Evolutionary conservation across 768 basidiomycete species (phyloP).

Genomic region (Harrya chromipes): DNA sequence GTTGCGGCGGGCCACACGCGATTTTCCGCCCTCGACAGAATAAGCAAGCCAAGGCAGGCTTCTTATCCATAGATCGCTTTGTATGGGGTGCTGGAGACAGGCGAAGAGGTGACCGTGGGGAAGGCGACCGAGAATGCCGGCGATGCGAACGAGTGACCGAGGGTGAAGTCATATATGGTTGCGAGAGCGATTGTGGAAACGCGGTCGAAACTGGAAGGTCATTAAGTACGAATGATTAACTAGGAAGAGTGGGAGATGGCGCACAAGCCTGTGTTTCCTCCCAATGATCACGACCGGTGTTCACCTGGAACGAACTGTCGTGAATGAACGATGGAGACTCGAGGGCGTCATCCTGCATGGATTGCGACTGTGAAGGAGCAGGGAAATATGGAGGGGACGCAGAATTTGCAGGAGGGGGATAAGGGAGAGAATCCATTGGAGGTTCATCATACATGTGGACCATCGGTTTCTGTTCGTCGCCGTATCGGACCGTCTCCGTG

Average conservation of each 20-base stretch:
- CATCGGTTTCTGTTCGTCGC: constrained; percentile 13
- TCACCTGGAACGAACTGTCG: constrained; percentile 8
- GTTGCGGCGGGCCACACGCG: constrained; percentile 59
- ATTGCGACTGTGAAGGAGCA: constrained; percentile 3
- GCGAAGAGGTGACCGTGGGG: constrained; percentile 18
- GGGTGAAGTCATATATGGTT: constrained; percentile 6
- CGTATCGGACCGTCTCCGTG: constrained; percentile 4
- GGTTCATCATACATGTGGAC: constrained; percentile 15
- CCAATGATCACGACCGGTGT: constrained; percentile 20
- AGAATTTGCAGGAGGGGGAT: constrained; percentile 23
- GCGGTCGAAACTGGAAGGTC: constrained; percentile 8
- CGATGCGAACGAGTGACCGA: constrained; percentile 21
- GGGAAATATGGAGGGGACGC: constrained; percentile 23
- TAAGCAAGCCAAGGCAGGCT: constrained; percentile 60
- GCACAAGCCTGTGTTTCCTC: constrained; percentile 11
- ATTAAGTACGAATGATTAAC: constrained; percentile 20
- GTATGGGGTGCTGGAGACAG: constrained; percentile 23
- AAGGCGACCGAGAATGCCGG: constrained; percentile 26
- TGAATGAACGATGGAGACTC: constrained; percentile 15
- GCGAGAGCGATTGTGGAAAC: constrained; percentile 12
- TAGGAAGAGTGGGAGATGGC: constrained; percentile 2
- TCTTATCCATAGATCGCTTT: constrained; percentile 40
- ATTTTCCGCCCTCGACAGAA: constrained; percentile 70
- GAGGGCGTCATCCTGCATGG: constrained; percentile 12
- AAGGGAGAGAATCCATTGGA: constrained; percentile 33